Percentiles rank a stretch among this genome's conserved stretches.
These are phyloP conservation scores for Pseudogymnoascus destructans DNA, from an alignment of 2,329 filamentous ascomycete genomes.

Conservation along the genomic window DNA sequence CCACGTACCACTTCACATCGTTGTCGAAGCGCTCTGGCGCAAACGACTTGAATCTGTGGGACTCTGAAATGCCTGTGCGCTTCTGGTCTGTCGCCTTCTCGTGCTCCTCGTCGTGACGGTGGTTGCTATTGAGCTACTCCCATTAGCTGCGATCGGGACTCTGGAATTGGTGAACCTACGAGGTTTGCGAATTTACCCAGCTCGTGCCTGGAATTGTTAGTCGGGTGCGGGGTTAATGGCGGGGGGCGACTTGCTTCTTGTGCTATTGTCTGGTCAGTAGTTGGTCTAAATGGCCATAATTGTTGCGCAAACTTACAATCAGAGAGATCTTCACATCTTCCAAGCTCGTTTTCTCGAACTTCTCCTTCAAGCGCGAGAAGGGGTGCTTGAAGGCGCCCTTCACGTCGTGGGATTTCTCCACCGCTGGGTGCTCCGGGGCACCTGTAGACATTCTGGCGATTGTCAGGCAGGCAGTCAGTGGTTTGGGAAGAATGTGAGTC, in stretches of 20 bases:
- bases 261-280: conserved; percentile 25
- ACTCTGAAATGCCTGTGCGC: conserved; percentile 54
- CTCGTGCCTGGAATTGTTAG: conserved; percentile 32
- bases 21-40: conserved; percentile 80
- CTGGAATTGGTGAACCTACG: conserved; percentile 28
- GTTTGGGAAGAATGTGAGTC: neutral
- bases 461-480: neutral
- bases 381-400: conserved; percentile 37
- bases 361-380: conserved; percentile 28
- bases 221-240: neutral
- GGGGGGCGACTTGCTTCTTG: conserved; percentile 37
- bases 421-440: conserved; percentile 2
- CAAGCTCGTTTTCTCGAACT: conserved; percentile 39
- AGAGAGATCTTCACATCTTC: conserved; percentile 44
- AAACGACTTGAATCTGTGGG: conserved; percentile 78
- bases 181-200: conserved; percentile 51
- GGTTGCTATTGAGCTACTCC: conserved; percentile 60
- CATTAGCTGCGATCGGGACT: neutral
- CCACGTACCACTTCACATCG: conserved; percentile 91
- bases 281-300: neutral
- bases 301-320: conserved; percentile 19
- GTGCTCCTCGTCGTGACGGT: conserved; percentile 88
- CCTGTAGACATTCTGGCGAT: conserved; percentile 4
- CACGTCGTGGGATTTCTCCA: conserved; percentile 21
- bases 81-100: conserved; percentile 76